These are phyloP conservation scores for Moringa oleifera DNA, from an alignment of 345 rosid species.

Conservation along the genomic window DNA sequence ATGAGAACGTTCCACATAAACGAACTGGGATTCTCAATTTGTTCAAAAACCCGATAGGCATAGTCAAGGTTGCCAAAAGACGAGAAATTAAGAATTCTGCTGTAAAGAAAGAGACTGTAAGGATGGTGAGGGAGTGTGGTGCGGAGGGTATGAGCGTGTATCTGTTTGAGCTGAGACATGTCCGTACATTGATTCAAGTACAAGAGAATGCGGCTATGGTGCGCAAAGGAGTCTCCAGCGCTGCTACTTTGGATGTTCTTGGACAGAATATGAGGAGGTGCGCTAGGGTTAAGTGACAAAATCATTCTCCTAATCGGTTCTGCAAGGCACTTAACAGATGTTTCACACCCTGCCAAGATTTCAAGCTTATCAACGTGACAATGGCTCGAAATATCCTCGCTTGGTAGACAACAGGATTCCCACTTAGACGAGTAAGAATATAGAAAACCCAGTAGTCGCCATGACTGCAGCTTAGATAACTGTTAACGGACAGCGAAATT, in stretches of 20 bases:
- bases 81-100: conserved; percentile 54
- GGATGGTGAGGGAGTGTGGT: conserved; percentile 35
- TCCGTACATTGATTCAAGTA: conserved; percentile 36
- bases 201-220: conserved; percentile 36
- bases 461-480: too few relatives aligned
- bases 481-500: too few relatives aligned
- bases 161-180: conserved; percentile 60
- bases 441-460: too few relatives aligned
- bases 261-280: conserved; percentile 31
- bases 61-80: conserved; percentile 43
- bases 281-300: conserved; percentile 22
- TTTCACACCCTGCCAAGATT: too few relatives aligned
- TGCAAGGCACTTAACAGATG: too few relatives aligned
- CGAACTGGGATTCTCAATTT: conserved; percentile 39
- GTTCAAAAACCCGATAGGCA: conserved; percentile 47
- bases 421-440: too few relatives aligned
- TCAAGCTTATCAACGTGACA: too few relatives aligned
- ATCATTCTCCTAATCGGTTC: conserved; percentile 20
- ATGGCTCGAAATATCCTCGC: too few relatives aligned
- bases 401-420: too few relatives aligned
- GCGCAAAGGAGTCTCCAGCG: conserved; percentile 17
- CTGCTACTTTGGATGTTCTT: conserved; percentile 7
- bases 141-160: conserved; percentile 72
- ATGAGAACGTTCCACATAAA: conserved; percentile 92
- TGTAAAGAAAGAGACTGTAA: conserved; percentile 41